A percentile compares a stretch with the other conserved stretches of the same genome.
Conservation (phyloP, 1,284 basidiomycete genomes). For the Cutaneotrichosporon curvatum region DNA sequence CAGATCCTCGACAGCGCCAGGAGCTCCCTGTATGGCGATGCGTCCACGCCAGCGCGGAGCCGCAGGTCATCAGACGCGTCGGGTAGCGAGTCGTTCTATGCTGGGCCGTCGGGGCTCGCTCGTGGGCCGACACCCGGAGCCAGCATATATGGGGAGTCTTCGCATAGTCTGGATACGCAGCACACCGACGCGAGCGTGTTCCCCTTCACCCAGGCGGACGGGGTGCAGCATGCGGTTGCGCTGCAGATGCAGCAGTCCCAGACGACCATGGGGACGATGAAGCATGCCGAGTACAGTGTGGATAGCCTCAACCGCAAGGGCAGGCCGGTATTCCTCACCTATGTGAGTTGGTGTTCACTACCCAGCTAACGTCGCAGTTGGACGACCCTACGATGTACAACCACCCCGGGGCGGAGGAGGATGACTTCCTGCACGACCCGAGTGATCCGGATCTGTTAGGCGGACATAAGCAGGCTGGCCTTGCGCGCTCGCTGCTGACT, state of each 20-base stretch:
- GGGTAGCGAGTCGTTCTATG: not conserved
- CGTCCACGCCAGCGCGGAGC: not conserved
- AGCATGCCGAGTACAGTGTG: too few species aligned
- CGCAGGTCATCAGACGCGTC: not conserved
- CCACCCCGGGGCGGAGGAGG: conserved; percentile 37
- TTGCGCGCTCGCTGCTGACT: conserved; percentile 5
- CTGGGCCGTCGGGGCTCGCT: not conserved
- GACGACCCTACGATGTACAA: conserved; percentile 30
- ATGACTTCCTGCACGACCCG: conserved; percentile 44
- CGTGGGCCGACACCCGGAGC: not conserved
- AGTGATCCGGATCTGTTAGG: conserved; percentile 7
- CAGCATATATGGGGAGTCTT: conserved; percentile 1
- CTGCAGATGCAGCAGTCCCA: not conserved
- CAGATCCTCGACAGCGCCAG: not conserved
- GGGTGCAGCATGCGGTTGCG: not conserved
- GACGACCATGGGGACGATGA: not conserved
- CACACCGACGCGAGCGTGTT: not conserved
- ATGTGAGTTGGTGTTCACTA: conserved; percentile 2
- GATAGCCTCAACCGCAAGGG: conserved; percentile 1
- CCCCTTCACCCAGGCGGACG: not conserved
- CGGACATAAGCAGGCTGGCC: conserved; percentile 11
- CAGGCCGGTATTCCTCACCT: conserved; percentile 3
- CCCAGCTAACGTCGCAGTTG: conserved; percentile 2
- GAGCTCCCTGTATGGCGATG: not conserved
- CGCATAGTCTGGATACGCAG: not conserved